Base-by-base conservation (phyloP, 768 basidiomycete species). In the Russula compacta region DNA sequence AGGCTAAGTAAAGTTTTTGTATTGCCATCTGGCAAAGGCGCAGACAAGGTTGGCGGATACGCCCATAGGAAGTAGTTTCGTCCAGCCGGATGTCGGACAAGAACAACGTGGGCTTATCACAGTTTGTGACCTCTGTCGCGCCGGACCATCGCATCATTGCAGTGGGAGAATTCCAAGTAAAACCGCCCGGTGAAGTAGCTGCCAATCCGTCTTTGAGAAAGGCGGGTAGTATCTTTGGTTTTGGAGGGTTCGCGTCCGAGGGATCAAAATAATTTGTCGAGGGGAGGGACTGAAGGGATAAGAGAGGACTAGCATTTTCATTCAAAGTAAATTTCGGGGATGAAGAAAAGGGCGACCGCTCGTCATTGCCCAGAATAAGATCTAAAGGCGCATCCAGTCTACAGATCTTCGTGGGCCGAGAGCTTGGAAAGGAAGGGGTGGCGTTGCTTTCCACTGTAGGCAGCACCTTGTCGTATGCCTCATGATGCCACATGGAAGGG, bases 211-310 rank as follows among this genome's bases (percentile, higher is more conserved):
- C 49, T 19, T 17, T 14, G 12, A 32, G 14, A 46, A 17, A 33
- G 21, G 12, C 15, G 50, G 10, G 29, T 15, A 11, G 17, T n/a
- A 19, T 33, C 24, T 19, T 21, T 24, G 43, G 48, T 6, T 15
- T 49, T 4, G 54, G 50, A 24, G 78, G 78, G 63, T 81, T 79
- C 69, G 82, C 79, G 35, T 74, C 73, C 2, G 80, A 80, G 2
- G 79, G 80, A 67, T 82, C 79, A 65, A 81, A 80, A 69, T 81
- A 44, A 11, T 19, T 12, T 55, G 32, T 9, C 12, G 33, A n/a
- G 29, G 11, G 79, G 38, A 80, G 67, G 6, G 74, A 69, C 24
- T 9, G 9, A 35, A 32, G 6, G 9, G 19, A 35, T 35, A 40
- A 35, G 35, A 55, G 32, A 21, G 39, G 7, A 29, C 33, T 15